Conservation (phyloP, 2,329 filamentous ascomycete species). For the Penicillium olsonii region DNA sequence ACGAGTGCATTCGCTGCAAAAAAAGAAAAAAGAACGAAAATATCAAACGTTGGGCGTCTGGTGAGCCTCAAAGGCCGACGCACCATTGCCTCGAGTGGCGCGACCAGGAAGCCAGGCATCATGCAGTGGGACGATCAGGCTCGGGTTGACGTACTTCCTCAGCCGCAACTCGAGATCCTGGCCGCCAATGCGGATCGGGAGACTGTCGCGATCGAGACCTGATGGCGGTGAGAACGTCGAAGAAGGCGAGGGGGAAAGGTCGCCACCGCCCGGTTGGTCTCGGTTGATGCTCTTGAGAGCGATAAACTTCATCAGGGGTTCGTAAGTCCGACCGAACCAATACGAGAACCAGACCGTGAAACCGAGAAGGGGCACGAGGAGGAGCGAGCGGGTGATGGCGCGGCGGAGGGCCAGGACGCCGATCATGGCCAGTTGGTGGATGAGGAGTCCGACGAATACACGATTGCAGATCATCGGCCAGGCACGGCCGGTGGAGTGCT, state of each 20-base stretch:
- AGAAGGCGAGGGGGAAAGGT: conserved; percentile 39
- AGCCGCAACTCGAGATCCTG: conserved; percentile 42
- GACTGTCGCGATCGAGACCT: conserved; percentile 45
- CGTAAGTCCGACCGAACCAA: conserved; percentile 77
- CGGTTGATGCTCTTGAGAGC: conserved; percentile 80
- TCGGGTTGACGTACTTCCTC: conserved; percentile 51
- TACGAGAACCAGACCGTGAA: conserved; percentile 88
- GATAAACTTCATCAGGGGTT: conserved; percentile 89
- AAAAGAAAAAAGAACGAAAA: background rate
- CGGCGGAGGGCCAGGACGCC: conserved; percentile 76
- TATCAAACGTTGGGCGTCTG: conserved; percentile 16
- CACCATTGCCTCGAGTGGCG: conserved; percentile 20
- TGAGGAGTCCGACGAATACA: conserved; percentile 77
- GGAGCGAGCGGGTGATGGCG: conserved; percentile 70
- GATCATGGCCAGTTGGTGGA: conserved; percentile 90
- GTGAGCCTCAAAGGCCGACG: conserved; percentile 16
- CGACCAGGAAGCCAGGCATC: conserved; percentile 46
- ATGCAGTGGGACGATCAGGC: conserved; percentile 46
- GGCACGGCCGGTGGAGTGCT: conserved; percentile 71
- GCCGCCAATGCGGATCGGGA: conserved; percentile 44
- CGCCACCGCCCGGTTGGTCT: conserved; percentile 52
- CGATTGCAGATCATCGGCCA: conserved; percentile 98
- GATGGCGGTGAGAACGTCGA: conserved; percentile 43
- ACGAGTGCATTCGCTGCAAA: background rate
- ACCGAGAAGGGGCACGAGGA: conserved; percentile 74